These are phyloP conservation scores for Amanita exitialis DNA, from an alignment of 768 basidiomycete genomes.

Conservation along the genomic window DNA sequence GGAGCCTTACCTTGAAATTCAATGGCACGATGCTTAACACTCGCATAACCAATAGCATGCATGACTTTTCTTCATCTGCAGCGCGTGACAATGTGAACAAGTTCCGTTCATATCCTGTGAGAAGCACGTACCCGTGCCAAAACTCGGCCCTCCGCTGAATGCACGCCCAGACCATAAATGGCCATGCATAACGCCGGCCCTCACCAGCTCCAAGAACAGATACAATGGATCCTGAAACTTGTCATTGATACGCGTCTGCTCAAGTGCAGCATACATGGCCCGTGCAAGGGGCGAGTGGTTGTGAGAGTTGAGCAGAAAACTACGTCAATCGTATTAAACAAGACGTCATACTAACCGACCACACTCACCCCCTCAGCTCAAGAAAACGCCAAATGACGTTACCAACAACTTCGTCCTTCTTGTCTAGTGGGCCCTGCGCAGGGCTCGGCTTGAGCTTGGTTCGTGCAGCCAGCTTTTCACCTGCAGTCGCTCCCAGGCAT, in stretches of 20 bases:
- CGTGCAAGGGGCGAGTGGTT: constrained; percentile 83
- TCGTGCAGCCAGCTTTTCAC: constrained; percentile 70
- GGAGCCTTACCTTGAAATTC: constrained; percentile 71
- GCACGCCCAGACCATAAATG: constrained; percentile 82
- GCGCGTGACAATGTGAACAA: neutral
- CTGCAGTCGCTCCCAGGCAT: constrained; percentile 83
- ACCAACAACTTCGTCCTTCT: constrained; percentile 97
- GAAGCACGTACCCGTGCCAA: constrained; percentile 70
- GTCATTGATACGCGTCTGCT: constrained; percentile 78
- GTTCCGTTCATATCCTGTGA: neutral
- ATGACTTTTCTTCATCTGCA: constrained; percentile 85
- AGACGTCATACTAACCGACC: neutral
- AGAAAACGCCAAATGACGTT: constrained; percentile 99
- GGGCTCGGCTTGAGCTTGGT: constrained; percentile 61
- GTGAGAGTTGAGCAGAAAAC: constrained; percentile 85
- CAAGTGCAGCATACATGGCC: constrained; percentile 81
- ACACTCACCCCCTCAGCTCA: constrained; percentile 82
- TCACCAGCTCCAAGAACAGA: constrained; percentile 87
- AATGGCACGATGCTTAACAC: constrained; percentile 92
- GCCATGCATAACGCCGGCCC: constrained; percentile 96
- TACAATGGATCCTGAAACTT: constrained; percentile 98
- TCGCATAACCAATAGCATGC: constrained; percentile 94
- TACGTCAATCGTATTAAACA: constrained; percentile 18
- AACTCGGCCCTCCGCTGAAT: constrained; percentile 92
- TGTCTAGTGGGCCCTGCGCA: constrained; percentile 55